These are phyloP conservation scores for Phlebopus sp. DNA, from an alignment of 1,284 basidiomycete genomes.

Conservation along the genomic window DNA sequence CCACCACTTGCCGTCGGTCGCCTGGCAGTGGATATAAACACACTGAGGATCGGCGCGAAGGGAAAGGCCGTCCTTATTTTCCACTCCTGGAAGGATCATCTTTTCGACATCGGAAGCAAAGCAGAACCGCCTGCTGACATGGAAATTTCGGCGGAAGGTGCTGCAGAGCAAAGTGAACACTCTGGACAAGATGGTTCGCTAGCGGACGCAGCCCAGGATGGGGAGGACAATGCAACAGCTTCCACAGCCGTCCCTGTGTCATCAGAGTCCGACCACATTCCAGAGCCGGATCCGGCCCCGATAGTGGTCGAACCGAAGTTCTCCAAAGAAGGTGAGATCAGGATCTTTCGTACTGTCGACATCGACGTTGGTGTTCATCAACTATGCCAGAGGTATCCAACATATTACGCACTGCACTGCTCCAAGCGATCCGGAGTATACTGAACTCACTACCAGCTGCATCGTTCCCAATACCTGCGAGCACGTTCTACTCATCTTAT, in stretches of 20 bases:
- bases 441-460: conserved; percentile 48
- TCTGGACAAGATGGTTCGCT: conserved; percentile 7
- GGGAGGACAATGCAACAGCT: conserved; percentile 11
- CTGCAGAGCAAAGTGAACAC: conserved; percentile 16
- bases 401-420: conserved; percentile 65
- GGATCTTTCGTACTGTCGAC: conserved; percentile 16
- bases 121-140: conserved; percentile 49
- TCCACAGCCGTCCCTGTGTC: conserved; percentile 6
- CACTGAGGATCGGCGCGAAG: conserved; percentile 46
- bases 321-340: conserved; percentile 24
- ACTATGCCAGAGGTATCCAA: conserved; percentile 54
- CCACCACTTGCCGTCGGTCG: conserved; percentile 68
- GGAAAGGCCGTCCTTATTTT: conserved; percentile 72
- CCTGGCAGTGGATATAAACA: conserved; percentile 56
- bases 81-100: conserved; percentile 68
- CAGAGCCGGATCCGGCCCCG: conserved; percentile 11
- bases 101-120: conserved; percentile 69
- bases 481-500: conserved; percentile 72
- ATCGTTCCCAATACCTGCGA: conserved; percentile 73
- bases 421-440: conserved; percentile 60
- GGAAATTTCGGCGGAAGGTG: conserved; percentile 21
- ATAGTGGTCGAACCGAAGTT: conserved; percentile 12
- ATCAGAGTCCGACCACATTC: conserved; percentile 2
- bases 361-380: conserved; percentile 12
- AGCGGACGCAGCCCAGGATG: conserved; percentile 4